phyloP scores from a whole-genome alignment of 1,284 basidiomycete species.

The Tilletiopsis washingtonensis region DNA sequence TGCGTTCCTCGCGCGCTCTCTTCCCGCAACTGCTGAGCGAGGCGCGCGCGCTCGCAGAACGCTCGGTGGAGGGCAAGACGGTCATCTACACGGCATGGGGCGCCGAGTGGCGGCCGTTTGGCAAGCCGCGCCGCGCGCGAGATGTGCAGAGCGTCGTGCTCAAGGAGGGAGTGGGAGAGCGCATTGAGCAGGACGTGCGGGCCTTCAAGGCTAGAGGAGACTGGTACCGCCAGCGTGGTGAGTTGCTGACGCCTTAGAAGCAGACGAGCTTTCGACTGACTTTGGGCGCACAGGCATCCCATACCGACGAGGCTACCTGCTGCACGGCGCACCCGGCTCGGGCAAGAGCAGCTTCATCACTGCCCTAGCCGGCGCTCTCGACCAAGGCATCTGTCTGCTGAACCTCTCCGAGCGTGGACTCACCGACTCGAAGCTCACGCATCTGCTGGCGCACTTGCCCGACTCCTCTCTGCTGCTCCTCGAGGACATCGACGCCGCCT shows the following conservation, averaged over 20 bases:
- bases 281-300: constrained; percentile 71
- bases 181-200: constrained; percentile 69
- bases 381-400: constrained; percentile 86
- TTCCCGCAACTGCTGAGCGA: constrained; percentile 77
- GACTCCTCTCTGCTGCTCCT: constrained; percentile 87
- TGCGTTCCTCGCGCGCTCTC: constrained; percentile 72
- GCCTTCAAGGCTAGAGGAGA: constrained; percentile 73
- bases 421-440: constrained; percentile 92
- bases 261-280: no score
- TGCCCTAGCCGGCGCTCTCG: constrained; percentile 81
- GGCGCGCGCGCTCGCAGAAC: constrained; percentile 77
- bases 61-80: constrained; percentile 82
- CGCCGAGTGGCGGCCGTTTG: constrained; percentile 91
- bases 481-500: constrained; percentile 97
- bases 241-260: constrained; percentile 54
- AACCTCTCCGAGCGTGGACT: constrained; percentile 94
- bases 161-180: constrained; percentile 67
- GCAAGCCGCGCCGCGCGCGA: constrained; percentile 78
- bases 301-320: constrained; percentile 87
- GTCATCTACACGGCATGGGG: constrained; percentile 96
- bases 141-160: constrained; percentile 88
- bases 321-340: constrained; percentile 92
- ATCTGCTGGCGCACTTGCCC: constrained; percentile 84
- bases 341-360: constrained; percentile 99
- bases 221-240: constrained; percentile 84